A percentile compares a stretch with the other conserved stretches of the same genome.
These are phyloP conservation scores for Colletotrichum phormii DNA, from an alignment of 2,329 filamentous ascomycete genomes.

Conservation along the genomic window DNA sequence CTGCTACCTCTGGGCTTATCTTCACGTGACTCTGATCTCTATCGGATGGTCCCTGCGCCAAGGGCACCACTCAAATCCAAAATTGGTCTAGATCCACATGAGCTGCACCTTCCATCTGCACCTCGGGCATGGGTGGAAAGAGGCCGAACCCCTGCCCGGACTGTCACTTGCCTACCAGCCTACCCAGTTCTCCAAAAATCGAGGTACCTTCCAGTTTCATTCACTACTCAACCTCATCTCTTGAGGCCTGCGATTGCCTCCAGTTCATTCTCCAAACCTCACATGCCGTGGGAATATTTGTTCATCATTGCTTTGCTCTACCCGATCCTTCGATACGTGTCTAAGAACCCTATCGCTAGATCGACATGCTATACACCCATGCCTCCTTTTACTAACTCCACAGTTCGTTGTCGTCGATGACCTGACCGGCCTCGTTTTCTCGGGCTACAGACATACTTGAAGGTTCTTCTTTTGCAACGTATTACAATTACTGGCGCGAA, in stretches of 20 bases:
- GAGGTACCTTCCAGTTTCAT: neutral
- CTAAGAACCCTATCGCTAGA: neutral
- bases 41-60: neutral
- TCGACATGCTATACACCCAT: neutral
- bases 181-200: neutral
- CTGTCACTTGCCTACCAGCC: neutral
- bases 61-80: neutral
- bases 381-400: neutral
- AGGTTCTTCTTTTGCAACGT: neutral
- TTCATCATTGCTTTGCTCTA: neutral
- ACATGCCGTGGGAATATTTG: neutral
- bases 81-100: neutral
- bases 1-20: slow-evolving; percentile 4
- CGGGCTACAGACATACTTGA: neutral
- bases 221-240: neutral
- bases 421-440: neutral
- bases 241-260: neutral
- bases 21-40: slow-evolving; percentile 1
- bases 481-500: neutral
- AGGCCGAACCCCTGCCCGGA: slow-evolving; percentile 1
- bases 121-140: neutral
- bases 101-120: slow-evolving; percentile 16
- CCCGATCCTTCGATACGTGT: neutral
- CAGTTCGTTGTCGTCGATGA: neutral
- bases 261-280: neutral